Conservation (phyloP, 2,329 filamentous ascomycete species). For the Myriosclerotinia curreyana region DNA sequence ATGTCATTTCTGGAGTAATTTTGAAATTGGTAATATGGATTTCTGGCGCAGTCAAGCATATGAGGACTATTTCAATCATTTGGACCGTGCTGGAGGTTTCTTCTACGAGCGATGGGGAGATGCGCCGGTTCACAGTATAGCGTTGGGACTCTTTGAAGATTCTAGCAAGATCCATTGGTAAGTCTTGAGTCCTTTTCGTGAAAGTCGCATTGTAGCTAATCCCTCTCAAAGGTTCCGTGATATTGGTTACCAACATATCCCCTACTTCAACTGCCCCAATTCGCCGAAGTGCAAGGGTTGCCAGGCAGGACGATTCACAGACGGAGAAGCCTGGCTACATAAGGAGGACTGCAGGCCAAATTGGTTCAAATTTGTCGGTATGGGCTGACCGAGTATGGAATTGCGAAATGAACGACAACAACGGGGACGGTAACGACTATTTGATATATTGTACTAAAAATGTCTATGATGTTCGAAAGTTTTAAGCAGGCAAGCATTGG, state of each 20-base stretch:
- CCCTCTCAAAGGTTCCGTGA: slow-evolving; percentile 78
- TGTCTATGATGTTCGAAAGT: slow-evolving; percentile 21
- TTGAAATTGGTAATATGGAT: slow-evolving; percentile 88
- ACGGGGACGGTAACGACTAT: neutral
- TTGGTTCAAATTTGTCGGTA: slow-evolving; percentile 95
- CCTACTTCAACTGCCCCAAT: slow-evolving; percentile 98
- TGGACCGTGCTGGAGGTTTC: slow-evolving; percentile 92
- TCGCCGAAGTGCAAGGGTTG: slow-evolving; percentile 90
- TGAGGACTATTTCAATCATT: slow-evolving; percentile 92
- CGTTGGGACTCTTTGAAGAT: slow-evolving; percentile 88
- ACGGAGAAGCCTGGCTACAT: slow-evolving; percentile 80
- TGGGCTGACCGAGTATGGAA: slow-evolving; percentile 51
- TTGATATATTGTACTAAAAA: slow-evolving; percentile 19
- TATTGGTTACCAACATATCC: slow-evolving; percentile 97
- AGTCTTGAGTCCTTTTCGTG: slow-evolving; percentile 35
- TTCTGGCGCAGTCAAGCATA: slow-evolving; percentile 92
- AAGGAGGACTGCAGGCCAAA: slow-evolving; percentile 92
- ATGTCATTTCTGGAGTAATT: slow-evolving; percentile 99
- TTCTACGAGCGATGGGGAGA: slow-evolving; percentile 99
- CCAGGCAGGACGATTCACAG: slow-evolving; percentile 80
- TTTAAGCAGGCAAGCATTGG: slow-evolving; percentile 23
- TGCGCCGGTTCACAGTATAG: slow-evolving; percentile 94
- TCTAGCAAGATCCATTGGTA: slow-evolving; percentile 89
- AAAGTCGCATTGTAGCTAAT: slow-evolving; percentile 18
- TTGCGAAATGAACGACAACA: neutral